A percentile compares a stretch with the other conserved stretches of the same genome.
Evolutionary conservation across 2,329 filamentous ascomycete species (phyloP).

Genomic region (Neonectria coccinea): DNA sequence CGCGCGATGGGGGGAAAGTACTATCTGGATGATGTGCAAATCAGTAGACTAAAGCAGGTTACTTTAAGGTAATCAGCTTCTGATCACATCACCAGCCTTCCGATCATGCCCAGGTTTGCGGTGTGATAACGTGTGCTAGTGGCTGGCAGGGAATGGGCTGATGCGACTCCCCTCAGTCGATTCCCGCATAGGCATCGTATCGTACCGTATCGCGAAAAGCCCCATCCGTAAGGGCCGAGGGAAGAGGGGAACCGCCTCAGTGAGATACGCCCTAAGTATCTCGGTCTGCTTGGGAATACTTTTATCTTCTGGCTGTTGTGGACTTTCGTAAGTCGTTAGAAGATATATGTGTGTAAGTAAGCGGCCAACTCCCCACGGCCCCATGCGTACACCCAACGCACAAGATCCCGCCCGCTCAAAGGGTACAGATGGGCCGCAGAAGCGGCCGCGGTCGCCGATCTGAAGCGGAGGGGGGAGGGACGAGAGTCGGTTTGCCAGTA

Average conservation of each 20-base stretch:
- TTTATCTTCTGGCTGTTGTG: background rate
- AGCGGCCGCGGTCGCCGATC: conserved; percentile 26
- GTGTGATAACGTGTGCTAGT: conserved; percentile 37
- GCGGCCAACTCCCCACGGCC: conserved; percentile 10
- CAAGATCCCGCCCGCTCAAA: conserved; percentile 15
- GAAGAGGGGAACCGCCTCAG: background rate
- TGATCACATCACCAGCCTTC: conserved; percentile 21
- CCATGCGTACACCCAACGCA: conserved; percentile 7
- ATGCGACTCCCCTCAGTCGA: conserved; percentile 37
- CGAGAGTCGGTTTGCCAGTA: conserved; percentile 5
- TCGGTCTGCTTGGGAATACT: background rate
- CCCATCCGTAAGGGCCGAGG: conserved; percentile 7
- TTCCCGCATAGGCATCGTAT: conserved; percentile 26
- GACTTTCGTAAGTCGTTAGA: background rate
- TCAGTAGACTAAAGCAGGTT: conserved; percentile 10
- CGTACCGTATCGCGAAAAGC: conserved; percentile 15
- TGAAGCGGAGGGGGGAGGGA: conserved; percentile 12
- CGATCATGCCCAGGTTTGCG: conserved; percentile 24
- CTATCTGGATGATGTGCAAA: conserved; percentile 3
- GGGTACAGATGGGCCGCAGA: conserved; percentile 26
- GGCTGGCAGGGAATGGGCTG: conserved; percentile 40
- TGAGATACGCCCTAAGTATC: background rate
- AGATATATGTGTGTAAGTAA: conserved; percentile 9
- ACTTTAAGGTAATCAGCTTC: conserved; percentile 12
- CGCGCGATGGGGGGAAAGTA: background rate